Conservation (phyloP, 2,329 filamentous ascomycete genomes). For the Byssoonygena ceratinophila region DNA sequence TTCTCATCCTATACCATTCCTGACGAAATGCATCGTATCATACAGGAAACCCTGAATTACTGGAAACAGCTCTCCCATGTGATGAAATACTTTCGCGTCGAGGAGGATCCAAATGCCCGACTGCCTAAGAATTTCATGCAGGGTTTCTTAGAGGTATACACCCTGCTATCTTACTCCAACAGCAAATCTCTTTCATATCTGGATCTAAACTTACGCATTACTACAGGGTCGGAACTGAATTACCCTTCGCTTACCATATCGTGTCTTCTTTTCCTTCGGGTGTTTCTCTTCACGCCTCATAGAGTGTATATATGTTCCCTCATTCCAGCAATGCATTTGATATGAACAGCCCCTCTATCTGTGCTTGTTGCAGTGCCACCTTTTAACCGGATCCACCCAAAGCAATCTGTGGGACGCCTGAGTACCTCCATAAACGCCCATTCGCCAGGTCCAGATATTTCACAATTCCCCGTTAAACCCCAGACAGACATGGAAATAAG, state of each 20-base stretch:
- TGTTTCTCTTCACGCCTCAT: not conserved
- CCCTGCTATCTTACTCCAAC: constrained; percentile 16
- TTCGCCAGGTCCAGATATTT: not conserved
- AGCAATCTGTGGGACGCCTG: not conserved
- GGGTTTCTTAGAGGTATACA: constrained; percentile 80
- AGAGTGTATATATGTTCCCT: constrained; percentile 14
- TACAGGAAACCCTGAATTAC: constrained; percentile 93
- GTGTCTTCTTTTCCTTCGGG: not conserved
- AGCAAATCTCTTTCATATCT: not conserved
- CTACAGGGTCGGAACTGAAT: constrained; percentile 11
- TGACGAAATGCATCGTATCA: not conserved
- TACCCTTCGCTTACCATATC: not conserved
- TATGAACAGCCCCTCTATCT: not conserved
- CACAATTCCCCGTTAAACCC: not conserved
- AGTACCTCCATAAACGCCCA: not conserved
- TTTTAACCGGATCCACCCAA: not conserved
- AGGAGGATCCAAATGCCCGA: constrained; percentile 64
- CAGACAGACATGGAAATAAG: not conserved
- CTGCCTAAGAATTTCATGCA: constrained; percentile 85
- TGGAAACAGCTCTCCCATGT: constrained; percentile 96
- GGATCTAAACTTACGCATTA: not conserved
- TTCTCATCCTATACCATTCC: too few relatives aligned
- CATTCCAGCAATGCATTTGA: not conserved
- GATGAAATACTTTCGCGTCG: constrained; percentile 90
- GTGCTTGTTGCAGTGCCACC: not conserved